These are phyloP conservation scores for Ganoderma meredithae DNA, from an alignment of 1,284 basidiomycete species.

Conservation along the genomic window DNA sequence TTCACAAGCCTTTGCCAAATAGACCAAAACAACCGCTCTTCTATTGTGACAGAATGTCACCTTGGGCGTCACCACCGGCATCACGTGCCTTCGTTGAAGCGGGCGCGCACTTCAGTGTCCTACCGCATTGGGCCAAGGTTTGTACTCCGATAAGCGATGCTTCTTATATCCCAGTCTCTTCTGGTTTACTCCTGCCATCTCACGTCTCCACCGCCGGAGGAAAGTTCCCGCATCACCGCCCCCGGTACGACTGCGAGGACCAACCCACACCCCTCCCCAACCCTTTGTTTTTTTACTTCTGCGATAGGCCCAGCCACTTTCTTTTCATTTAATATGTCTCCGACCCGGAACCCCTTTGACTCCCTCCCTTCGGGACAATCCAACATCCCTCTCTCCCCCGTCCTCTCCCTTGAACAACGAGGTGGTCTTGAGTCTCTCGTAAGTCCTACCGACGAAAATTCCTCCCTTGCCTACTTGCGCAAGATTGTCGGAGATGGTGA, in stretches of 20 bases:
- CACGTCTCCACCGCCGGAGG: background rate
- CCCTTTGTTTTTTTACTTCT: background rate
- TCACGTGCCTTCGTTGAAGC: slow-evolving; percentile 16
- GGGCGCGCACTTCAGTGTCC: background rate
- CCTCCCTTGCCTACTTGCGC: background rate
- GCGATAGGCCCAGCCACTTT: background rate
- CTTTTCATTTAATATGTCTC: background rate
- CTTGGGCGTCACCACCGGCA: background rate
- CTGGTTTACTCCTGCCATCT: background rate
- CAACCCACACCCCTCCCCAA: background rate
- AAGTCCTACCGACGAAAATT: background rate
- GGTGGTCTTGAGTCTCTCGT: slow-evolving; percentile 1
- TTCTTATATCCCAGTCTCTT: background rate
- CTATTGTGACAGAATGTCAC: slow-evolving; percentile 13
- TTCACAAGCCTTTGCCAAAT: slow-evolving; percentile 19
- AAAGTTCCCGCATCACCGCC: background rate
- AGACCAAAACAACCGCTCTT: slow-evolving; percentile 9
- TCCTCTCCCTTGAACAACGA: background rate
- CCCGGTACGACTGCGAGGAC: background rate
- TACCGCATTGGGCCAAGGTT: slow-evolving; percentile 6
- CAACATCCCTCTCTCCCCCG: slow-evolving; percentile 7
- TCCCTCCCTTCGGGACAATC: background rate
- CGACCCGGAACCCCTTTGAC: background rate
- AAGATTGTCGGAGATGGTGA: slow-evolving; percentile 2
- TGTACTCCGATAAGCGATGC: slow-evolving; percentile 17